A percentile compares a stretch with the other conserved stretches of the same genome.
These are phyloP conservation scores for Astrothelium subdiscretum DNA, from an alignment of 495 filamentous ascomycete species.

Conservation along the genomic window DNA sequence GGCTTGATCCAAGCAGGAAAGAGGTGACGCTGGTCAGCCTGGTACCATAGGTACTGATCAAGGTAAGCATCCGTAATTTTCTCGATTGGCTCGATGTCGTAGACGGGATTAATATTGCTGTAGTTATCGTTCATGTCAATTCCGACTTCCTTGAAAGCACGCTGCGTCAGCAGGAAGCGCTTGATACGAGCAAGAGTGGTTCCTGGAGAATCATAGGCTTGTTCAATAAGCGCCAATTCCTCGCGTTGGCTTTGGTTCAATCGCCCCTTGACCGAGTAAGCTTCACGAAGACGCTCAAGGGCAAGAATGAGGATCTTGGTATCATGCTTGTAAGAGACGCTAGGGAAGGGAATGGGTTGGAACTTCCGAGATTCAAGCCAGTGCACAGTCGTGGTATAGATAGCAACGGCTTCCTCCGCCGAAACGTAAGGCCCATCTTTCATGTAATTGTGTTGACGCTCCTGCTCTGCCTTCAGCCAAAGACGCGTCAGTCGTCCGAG, in stretches of 20 bases:
- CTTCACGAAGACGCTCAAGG: constrained; percentile 84
- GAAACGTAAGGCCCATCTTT: constrained; percentile 99
- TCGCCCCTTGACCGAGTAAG: constrained; percentile 94
- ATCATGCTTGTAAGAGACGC: constrained; percentile 98
- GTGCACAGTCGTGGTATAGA: constrained; percentile 97
- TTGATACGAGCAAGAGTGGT: constrained; percentile 96
- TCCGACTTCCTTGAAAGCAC: constrained; percentile 98
- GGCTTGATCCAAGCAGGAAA: constrained; percentile 99
- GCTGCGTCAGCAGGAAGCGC: constrained; percentile 89
- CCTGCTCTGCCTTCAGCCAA: constrained; percentile 98
- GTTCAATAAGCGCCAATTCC: constrained; percentile 93
- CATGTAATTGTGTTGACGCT: constrained; percentile 98
- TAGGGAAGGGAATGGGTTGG: constrained; percentile 97
- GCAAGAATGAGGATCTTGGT: constrained; percentile 98
- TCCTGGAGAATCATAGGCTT: constrained; percentile 95
- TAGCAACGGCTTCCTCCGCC: constrained; percentile 95
- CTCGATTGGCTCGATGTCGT: constrained; percentile 97
- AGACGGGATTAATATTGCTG: constrained; percentile 96
- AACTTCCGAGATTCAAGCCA: constrained; percentile 98
- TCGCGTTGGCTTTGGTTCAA: constrained; percentile 97
- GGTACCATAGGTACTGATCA: constrained; percentile 98
- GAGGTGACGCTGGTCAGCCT: constrained; percentile 93
- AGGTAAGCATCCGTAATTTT: constrained; percentile 99
- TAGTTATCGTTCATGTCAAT: constrained; percentile 99
- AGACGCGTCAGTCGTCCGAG: constrained; percentile 85